Conservation (phyloP, 1,284 basidiomycete species). For the Cystobasidium pallidum region DNA sequence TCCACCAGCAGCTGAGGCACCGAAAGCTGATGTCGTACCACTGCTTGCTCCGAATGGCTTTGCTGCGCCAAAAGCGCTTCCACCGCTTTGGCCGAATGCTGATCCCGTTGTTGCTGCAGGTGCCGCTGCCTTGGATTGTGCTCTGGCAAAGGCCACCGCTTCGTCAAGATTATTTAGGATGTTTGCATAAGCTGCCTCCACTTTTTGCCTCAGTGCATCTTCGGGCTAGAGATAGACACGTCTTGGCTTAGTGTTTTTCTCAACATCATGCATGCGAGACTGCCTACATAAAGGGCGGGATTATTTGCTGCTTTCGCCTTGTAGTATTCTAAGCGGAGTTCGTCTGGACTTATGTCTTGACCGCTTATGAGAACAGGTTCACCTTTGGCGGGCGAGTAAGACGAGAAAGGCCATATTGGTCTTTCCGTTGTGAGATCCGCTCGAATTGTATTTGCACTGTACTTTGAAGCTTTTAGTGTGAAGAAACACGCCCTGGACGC, state of each 20-base stretch:
- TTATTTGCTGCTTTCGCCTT: constrained; percentile 66
- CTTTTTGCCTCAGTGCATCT: constrained; percentile 47
- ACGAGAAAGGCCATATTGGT: constrained; percentile 80
- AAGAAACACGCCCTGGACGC: no score
- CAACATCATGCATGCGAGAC: neutral
- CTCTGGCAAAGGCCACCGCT: constrained; percentile 47
- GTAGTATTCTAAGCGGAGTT: constrained; percentile 72
- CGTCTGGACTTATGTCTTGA: constrained; percentile 77
- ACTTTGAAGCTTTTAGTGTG: no score
- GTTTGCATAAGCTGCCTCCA: constrained; percentile 45
- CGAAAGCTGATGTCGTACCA: constrained; percentile 1
- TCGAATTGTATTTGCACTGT: constrained; percentile 65
- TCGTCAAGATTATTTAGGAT: constrained; percentile 49
- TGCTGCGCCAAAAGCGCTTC: constrained; percentile 21
- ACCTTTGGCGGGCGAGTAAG: constrained; percentile 75
- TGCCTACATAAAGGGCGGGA: constrained; percentile 70
- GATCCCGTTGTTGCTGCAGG: neutral
- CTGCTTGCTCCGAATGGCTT: constrained; percentile 22
- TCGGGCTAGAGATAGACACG: constrained; percentile 45
- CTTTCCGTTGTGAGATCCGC: constrained; percentile 68
- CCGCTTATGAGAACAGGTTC: constrained; percentile 71
- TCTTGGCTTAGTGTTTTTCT: neutral
- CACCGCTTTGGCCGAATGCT: constrained; percentile 26
- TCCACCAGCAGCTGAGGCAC: constrained; percentile 45
- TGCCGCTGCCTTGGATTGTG: constrained; percentile 34